Evolutionary conservation across 2,329 filamentous ascomycete species (phyloP), one percentile per base, ranked within the genome.

Genomic region (Sporothrix sp.): DNA sequence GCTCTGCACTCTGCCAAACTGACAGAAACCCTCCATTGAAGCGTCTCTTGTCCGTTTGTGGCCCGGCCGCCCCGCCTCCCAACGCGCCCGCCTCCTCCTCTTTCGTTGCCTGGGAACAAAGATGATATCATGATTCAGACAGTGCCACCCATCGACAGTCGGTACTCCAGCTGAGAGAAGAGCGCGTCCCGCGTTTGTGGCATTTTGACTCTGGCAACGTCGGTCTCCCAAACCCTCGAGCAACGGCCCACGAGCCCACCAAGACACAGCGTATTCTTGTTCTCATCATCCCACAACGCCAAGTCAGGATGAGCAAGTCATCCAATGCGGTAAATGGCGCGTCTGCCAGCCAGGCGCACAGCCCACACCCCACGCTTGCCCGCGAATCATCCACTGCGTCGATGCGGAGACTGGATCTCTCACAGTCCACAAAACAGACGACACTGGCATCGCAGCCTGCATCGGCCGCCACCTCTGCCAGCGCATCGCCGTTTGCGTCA

Each of bases 271-370:
- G 51, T 54, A 39, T 50, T 40, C 37, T n/a, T n/a, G 33, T 44
- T 45, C 46, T 51, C 58, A 54, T 52, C 55, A 56, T 55, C 58
- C 58, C 58, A 58, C 61, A 60, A 58, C 60, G 21, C 39, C 14
- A 14, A 23, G 25, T 32, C 18, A 51, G 27, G 56, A 68, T 68
- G 65, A 64, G 67, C 63, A 64, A 59, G 58, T 59, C 65, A 59
- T 54, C 59, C 53, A 61, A 54, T 58, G 60, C 58, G 50, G 57
- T 60, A 54, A 60, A 61, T 58, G 61, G 61, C 59, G 54, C 58
- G 58, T 32, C 52, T 43, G 53, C 55, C 53, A 56, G 28, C 50
- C 56, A 52, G 47, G 54, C 54, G 48, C 52, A 54, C 53, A 56
- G 32, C 48, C 55, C 48, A 43, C 53, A 50, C 44, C 56, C 54